Base-by-base conservation (phyloP, 2,329 filamentous ascomycete species). In the Knoxdaviesia proteae region DNA sequence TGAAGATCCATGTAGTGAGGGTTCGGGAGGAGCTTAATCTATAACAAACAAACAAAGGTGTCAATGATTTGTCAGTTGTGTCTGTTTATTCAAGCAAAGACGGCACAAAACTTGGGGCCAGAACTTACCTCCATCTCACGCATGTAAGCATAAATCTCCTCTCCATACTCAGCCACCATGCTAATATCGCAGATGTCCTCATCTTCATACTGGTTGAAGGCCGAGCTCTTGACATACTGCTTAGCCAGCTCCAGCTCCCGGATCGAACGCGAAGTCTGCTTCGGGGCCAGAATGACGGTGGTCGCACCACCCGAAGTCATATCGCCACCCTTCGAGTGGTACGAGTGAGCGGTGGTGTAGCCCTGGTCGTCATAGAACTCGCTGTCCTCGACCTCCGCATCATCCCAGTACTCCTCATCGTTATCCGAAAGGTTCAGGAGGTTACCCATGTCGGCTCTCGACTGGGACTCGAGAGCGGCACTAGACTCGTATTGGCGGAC, bases 1-100 rank as follows among this genome's bases (percentile, higher is more conserved):
- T 98, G 90, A 50, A 81, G 77, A 48, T 94, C 84, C 88, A 98
- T 98, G 67, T 98, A 98, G 57, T 90, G 75, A 4, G 84, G 69
- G 53, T 90, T 87, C 1, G 90, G 90, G 36, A 87, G 68, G 74
- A 94, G 81, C 51, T 68, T 77, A 57, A 68, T 72, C 82, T 84
- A 45, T 20, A 20, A 20, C 34, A 42, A 44, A 42, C 30, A 44
- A 42, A 38, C 6, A 32, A 34, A 35, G 32, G 36, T 35, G 29
- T 45, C 44, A 36, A 40, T 38, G 32, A 47, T 53, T 44, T 51
- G 54, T 56, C 40, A 55, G 51, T 45, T 49, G 4, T 9, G 10
- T 34, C 42, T 7, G 3, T 29, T 30, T 6, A 32, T 34, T n/a
- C 20, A 20, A 20, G 29, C 34, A 30, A n/a, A 7, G n/a, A 43